Percentiles rank a stretch among this genome's conserved stretches.
phyloP scores from a whole-genome alignment of 805 yeast species.

The Tetrapisispora iriomotensis region DNA sequence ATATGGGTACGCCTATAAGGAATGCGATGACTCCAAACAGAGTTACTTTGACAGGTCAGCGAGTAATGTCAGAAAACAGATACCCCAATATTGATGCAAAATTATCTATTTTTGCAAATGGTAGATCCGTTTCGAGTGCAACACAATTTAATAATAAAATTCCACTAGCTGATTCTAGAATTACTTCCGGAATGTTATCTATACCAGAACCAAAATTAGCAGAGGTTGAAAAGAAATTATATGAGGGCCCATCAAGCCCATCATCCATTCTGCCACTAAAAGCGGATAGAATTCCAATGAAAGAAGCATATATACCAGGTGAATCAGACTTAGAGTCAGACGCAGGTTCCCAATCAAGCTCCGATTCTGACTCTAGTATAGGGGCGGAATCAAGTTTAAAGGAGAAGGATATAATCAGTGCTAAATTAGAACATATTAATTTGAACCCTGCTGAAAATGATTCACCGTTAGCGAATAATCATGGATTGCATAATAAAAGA shows the following conservation, averaged over 20 bases:
- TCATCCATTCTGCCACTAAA: slow-evolving; percentile 26
- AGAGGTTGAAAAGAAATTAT: slow-evolving; percentile 32
- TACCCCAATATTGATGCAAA: background rate
- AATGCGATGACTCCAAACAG: slow-evolving; percentile 23
- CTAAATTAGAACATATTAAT: no score
- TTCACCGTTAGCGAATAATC: slow-evolving; percentile 21
- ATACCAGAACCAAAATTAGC: slow-evolving; percentile 36
- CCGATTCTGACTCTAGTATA: background rate
- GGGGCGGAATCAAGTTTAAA: background rate
- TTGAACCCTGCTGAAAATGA: no score
- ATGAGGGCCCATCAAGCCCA: slow-evolving; percentile 33
- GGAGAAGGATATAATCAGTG: no score
- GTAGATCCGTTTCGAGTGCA: background rate
- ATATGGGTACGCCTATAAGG: slow-evolving; percentile 26
- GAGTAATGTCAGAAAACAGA: slow-evolving; percentile 22
- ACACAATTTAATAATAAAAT: slow-evolving; percentile 2
- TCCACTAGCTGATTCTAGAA: slow-evolving; percentile 24
- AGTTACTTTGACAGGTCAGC: slow-evolving; percentile 16
- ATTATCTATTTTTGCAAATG: background rate
- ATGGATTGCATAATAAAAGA: slow-evolving; percentile 2
- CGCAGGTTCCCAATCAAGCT: slow-evolving; percentile 1
- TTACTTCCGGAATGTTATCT: slow-evolving; percentile 36
- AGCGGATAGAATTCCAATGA: slow-evolving; percentile 29
- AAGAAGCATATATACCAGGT: slow-evolving; percentile 20
- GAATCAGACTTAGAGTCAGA: slow-evolving; percentile 3